These are phyloP conservation scores for Conticribra weissflogii DNA, from an alignment of 108 stramenopile species.

Conservation along the genomic window DNA sequence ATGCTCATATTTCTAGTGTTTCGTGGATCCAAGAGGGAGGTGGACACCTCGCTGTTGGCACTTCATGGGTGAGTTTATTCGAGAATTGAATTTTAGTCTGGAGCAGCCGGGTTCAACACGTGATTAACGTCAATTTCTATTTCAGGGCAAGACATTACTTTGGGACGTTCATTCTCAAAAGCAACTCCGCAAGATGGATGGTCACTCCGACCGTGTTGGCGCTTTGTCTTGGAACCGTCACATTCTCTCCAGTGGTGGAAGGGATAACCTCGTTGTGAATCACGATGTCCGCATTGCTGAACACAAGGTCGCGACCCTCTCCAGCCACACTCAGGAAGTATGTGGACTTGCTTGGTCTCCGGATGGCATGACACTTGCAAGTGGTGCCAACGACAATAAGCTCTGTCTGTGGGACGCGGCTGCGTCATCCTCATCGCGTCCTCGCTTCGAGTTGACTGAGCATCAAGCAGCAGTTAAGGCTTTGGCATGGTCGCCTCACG, in stretches of 20 bases:
- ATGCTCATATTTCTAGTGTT: constrained; percentile 97
- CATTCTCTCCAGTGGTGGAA: constrained; percentile 87
- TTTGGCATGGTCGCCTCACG: constrained; percentile 98
- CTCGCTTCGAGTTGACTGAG: constrained; percentile 80
- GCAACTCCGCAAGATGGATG: constrained; percentile 95
- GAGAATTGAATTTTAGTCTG: not conserved
- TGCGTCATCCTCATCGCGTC: constrained; percentile 52
- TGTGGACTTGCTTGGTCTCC: constrained; percentile 97
- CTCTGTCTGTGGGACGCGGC: constrained; percentile 96
- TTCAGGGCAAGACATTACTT: constrained; percentile 69
- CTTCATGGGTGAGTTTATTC: constrained; percentile 61
- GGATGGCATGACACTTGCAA: constrained; percentile 93
- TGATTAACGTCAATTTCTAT: constrained; percentile 1
- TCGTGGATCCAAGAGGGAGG: constrained; percentile 86
- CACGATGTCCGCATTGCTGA: constrained; percentile 96
- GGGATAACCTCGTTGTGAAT: constrained; percentile 93
- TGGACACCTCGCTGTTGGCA: constrained; percentile 92
- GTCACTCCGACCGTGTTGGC: constrained; percentile 95
- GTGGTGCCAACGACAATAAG: constrained; percentile 98
- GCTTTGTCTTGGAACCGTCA: constrained; percentile 97
- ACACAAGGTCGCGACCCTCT: constrained; percentile 84
- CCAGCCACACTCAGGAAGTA: constrained; percentile 91
- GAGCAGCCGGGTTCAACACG: no score
- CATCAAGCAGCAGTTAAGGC: constrained; percentile 99
- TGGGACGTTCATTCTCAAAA: constrained; percentile 86